Evolutionary conservation across 2,329 filamentous ascomycete species (phyloP), one percentile per base, ranked within the genome.

Genomic region (Colletotrichum australisinense): DNA sequence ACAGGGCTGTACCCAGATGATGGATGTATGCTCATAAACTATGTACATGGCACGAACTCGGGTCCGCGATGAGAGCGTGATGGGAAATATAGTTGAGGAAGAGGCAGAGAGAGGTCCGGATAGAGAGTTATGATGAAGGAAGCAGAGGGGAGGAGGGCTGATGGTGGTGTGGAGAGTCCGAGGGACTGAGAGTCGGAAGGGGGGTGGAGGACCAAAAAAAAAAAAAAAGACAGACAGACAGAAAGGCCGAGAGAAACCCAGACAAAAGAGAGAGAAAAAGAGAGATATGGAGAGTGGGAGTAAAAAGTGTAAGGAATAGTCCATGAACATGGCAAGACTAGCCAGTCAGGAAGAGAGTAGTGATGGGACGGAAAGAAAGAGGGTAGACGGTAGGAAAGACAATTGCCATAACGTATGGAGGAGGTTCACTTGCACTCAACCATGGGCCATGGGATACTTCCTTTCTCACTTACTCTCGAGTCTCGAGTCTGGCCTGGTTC

Each of bases 1-100:
- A 74, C 76, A 77, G 75, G 74, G 75, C 72, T 75, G 70, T 75
- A 75, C 75, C 77, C 64, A 75, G 76, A 76, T 75, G 62, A 69
- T 58, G 63, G 63, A 68, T 69, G 73, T 67, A 65, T 67, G 72
- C 58, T 70, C 32, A 49, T 38, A 65, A 73, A 62, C 30, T 62
- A 73, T 56, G 72, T 73, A 74, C 63, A 74, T 72, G 63, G 69
- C 68, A 74, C 68, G 63, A 72, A 74, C 68, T 66, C 67, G 67
- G 46, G 24, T 55, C 68, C 22, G 57, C 28, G 24, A 60, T 52
- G 24, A 62, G 49, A 26, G 59, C 66, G 63, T 56, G 58, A 65
- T 53, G 46, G 63, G 28, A 66, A 74, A 53, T 65, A 42, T 60
- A 73, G 42, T 69, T 64, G 64, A 58, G 69, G 59, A 64, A 63